These are phyloP conservation scores for Chaetomium olivaceum DNA, from an alignment of 2,329 filamentous ascomycete genomes.

Conservation along the genomic window DNA sequence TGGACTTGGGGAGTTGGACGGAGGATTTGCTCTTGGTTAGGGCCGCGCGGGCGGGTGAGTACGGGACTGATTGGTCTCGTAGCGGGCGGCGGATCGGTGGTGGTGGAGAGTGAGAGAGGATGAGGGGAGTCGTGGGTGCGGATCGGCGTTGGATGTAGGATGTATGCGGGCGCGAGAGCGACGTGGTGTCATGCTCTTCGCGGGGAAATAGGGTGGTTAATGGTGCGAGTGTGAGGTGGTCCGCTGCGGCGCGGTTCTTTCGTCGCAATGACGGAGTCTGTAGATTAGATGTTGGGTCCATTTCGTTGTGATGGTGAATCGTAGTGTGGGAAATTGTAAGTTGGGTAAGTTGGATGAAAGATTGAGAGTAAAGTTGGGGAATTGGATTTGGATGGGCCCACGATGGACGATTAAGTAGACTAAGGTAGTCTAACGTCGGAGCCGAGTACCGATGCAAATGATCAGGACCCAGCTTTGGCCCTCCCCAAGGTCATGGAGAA, in stretches of 20 bases:
- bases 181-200: slow-evolving; percentile 48
- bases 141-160: slow-evolving; percentile 62
- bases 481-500: background rate
- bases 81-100: slow-evolving; percentile 51
- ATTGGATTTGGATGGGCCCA: background rate
- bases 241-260: slow-evolving; percentile 54
- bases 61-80: slow-evolving; percentile 43
- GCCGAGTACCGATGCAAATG: background rate
- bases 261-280: slow-evolving; percentile 48
- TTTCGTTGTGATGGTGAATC: background rate
- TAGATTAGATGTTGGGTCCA: slow-evolving; percentile 52
- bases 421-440: too few species aligned
- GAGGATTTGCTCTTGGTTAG: slow-evolving; percentile 65
- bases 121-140: slow-evolving; percentile 63
- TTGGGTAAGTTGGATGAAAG: background rate
- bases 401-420: background rate
- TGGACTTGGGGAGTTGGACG: slow-evolving; percentile 48
- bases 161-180: slow-evolving; percentile 41
- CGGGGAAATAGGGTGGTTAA: slow-evolving; percentile 63
- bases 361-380: background rate
- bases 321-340: background rate
- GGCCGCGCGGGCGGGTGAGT: slow-evolving; percentile 23
- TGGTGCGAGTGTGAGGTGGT: slow-evolving; percentile 63
- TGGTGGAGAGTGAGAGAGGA: slow-evolving; percentile 60
- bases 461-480: slow-evolving; percentile 42